Conservation (phyloP, 192 early-diverging fungal genomes). For the Mortierella claussenii region DNA sequence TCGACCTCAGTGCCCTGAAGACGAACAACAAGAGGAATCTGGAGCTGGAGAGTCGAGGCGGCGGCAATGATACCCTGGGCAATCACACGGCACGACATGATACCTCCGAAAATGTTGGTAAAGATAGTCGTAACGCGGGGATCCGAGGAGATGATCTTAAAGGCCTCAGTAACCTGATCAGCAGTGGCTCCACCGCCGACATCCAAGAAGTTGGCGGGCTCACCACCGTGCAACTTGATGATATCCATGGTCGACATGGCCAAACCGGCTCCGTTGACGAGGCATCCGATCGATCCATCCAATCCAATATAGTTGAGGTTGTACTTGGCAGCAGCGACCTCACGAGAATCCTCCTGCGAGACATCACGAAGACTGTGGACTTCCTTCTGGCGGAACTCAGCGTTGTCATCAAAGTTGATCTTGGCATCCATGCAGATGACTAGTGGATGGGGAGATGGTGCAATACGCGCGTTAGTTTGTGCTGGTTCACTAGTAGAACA, state of each 20-base stretch:
- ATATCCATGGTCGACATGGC: constrained; percentile 99
- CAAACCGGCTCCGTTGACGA: constrained; percentile 98
- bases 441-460: constrained; percentile 5
- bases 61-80: constrained; percentile 98
- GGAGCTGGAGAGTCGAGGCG: constrained; percentile 89
- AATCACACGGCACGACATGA: constrained; percentile 99
- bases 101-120: constrained; percentile 99
- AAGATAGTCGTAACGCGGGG: constrained; percentile 95
- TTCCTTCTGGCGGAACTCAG: constrained; percentile 96
- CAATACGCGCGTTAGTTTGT: no score
- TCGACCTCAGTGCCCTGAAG: constrained; percentile 94
- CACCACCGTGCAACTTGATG: constrained; percentile 98
- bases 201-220: constrained; percentile 99
- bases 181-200: constrained; percentile 97
- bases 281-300: constrained; percentile 98
- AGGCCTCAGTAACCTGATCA: constrained; percentile 97
- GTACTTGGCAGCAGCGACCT: constrained; percentile 97
- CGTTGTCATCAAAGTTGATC: constrained; percentile 99
- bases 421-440: constrained; percentile 99
- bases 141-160: constrained; percentile 99
- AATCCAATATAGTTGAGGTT: constrained; percentile 99
- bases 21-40: constrained; percentile 95
- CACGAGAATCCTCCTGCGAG: constrained; percentile 97
- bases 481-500: no score
- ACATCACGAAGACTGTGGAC: constrained; percentile 90